A percentile compares a stretch with the other conserved stretches of the same genome.
These are phyloP conservation scores for Oryza glumipatula DNA, from an alignment of 176 grass and related monocot genomes.

Conservation along the genomic window DNA sequence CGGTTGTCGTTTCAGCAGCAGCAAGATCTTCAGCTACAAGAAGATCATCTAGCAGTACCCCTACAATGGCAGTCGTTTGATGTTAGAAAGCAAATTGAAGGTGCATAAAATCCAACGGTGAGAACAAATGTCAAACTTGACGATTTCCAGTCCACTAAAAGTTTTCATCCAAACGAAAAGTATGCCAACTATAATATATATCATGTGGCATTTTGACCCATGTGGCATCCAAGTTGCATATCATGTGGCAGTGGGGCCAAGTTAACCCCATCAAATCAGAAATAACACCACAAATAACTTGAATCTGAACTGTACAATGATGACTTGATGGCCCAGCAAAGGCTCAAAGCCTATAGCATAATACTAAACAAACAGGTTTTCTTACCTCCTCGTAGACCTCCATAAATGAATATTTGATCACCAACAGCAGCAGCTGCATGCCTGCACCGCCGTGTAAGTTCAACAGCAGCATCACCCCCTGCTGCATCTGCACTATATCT, in stretches of 20 bases:
- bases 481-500: conserved; percentile 94
- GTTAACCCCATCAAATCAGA: neutral
- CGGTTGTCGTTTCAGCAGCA: conserved; percentile 88
- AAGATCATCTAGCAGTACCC: conserved; percentile 97
- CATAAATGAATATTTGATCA: conserved; percentile 97
- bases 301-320: conserved; percentile 3
- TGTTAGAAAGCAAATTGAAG: conserved; percentile 24
- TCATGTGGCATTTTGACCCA: no score
- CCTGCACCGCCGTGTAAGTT: conserved; percentile 86
- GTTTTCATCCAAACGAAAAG: conserved; percentile 9
- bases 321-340: conserved; percentile 1
- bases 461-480: conserved; percentile 91
- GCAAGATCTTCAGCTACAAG: conserved; percentile 98
- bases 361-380: conserved; percentile 14
- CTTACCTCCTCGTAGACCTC: conserved; percentile 93
- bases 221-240: neutral
- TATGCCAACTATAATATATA: neutral
- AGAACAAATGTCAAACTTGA: conserved; percentile 6
- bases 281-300: conserved; percentile 9
- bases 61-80: conserved; percentile 48
- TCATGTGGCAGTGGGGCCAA: neutral
- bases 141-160: neutral
- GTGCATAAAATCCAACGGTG: conserved; percentile 16
- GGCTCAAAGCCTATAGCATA: conserved; percentile 8
- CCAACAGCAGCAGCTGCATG: conserved; percentile 95